Percentiles rank a stretch among this genome's conserved stretches.
Evolutionary conservation across 208 protist genomes (phyloP).

Genomic region (Leishmania martiniquensis): DNA sequence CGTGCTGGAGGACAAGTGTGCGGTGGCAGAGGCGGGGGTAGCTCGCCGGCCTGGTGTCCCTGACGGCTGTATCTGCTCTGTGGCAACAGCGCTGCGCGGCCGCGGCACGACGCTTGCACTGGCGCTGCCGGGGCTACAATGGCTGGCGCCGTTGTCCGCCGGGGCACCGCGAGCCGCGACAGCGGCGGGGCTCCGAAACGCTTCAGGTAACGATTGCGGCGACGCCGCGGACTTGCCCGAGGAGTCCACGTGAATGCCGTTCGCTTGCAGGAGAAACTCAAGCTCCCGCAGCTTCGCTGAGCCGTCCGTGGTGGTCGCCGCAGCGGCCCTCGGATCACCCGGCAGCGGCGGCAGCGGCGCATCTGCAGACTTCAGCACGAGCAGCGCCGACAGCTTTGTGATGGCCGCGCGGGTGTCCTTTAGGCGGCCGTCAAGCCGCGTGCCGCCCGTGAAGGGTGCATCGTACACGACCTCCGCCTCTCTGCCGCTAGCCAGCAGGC

Average conservation of each 20-base stretch:
- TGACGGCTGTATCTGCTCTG: conserved; percentile 8
- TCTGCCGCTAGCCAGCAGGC: conserved; percentile 69
- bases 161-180: neutral
- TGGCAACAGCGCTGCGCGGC: conserved; percentile 44
- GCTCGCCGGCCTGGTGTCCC: conserved; percentile 7
- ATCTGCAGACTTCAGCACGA: conserved; percentile 53
- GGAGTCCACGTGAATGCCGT: conserved; percentile 23
- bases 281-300: conserved; percentile 34
- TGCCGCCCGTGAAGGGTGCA: conserved; percentile 77
- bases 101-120: conserved; percentile 38
- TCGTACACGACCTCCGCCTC: conserved; percentile 92
- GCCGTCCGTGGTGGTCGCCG: conserved; percentile 14
- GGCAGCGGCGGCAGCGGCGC: conserved; percentile 34
- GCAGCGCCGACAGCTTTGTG: conserved; percentile 65
- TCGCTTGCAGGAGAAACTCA: conserved; percentile 35
- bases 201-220: conserved; percentile 10
- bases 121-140: neutral
- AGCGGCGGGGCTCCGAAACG: neutral
- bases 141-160: conserved; percentile 8
- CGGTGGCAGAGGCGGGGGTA: conserved; percentile 35
- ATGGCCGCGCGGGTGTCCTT: conserved; percentile 70
- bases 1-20: conserved; percentile 32
- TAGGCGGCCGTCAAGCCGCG: conserved; percentile 76
- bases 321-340: conserved; percentile 1
- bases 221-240: conserved; percentile 2